Conservation (phyloP, 2,329 filamentous ascomycete genomes). For the Mariannaea elegans region DNA sequence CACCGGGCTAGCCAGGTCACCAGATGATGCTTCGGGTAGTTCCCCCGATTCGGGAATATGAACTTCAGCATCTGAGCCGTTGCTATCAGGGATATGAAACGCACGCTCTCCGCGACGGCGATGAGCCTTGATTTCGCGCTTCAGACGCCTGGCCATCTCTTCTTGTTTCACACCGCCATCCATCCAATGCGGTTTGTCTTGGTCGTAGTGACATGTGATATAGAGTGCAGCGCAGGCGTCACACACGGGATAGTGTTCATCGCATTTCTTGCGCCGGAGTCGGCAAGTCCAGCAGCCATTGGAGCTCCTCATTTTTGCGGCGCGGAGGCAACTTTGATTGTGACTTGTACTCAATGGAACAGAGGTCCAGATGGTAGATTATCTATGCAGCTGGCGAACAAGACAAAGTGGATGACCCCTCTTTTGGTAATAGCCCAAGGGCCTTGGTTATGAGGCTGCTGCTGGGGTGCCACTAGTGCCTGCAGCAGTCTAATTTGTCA, state of each 20-base stretch:
- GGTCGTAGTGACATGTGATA: slow-evolving; percentile 64
- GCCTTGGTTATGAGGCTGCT: no score
- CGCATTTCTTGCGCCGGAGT: slow-evolving; percentile 69
- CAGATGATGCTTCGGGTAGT: no score
- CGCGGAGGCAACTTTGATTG: no score
- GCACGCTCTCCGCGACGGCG: neutral
- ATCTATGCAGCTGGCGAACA: no score
- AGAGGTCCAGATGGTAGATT: no score
- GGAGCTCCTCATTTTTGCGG: neutral
- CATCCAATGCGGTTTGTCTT: slow-evolving; percentile 66
- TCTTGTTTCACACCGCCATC: slow-evolving; percentile 59
- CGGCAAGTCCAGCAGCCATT: slow-evolving; percentile 68
- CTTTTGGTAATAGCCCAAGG: no score
- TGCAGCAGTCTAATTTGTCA: no score
- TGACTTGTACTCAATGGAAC: no score
- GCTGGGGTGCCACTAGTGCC: no score
- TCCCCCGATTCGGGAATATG: neutral
- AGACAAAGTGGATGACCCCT: no score
- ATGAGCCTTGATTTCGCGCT: slow-evolving; percentile 55
- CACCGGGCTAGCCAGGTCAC: no score
- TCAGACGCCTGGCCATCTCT: slow-evolving; percentile 61
- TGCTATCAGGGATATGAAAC: neutral
- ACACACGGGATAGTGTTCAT: slow-evolving; percentile 62
- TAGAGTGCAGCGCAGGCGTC: slow-evolving; percentile 58
- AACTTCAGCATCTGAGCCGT: neutral